A percentile compares a stretch with the other conserved stretches of the same genome.
Evolutionary conservation across 345 rosid species (phyloP).

Genomic region (Melastoma malabathricum): DNA sequence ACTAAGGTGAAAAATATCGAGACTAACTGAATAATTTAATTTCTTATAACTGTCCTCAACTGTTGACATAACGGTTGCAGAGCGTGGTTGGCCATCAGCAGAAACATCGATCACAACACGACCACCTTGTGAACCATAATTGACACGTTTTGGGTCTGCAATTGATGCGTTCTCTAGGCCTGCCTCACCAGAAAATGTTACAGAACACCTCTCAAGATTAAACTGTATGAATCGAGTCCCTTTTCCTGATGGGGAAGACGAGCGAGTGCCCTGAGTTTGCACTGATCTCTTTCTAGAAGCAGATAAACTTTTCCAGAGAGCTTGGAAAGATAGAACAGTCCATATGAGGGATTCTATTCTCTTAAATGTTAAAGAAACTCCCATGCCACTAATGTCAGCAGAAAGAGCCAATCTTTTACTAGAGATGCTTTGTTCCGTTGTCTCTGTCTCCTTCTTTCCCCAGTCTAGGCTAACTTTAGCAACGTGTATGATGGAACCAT

Average conservation of each 20-base stretch:
- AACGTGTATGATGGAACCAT: constrained; percentile 75
- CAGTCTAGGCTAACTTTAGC: constrained; percentile 85
- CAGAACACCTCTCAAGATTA: constrained; percentile 71
- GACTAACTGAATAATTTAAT: constrained; percentile 56
- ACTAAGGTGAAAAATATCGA: constrained; percentile 67
- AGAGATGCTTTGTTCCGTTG: constrained; percentile 44
- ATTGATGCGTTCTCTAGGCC: constrained; percentile 52
- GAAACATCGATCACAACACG: constrained; percentile 44
- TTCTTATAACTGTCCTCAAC: constrained; percentile 38
- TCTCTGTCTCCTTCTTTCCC: constrained; percentile 70
- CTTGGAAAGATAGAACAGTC: constrained; percentile 61
- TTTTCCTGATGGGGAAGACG: constrained; percentile 58
- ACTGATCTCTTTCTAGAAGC: constrained; percentile 35
- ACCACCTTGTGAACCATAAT: constrained; percentile 99
- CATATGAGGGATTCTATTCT: constrained; percentile 59
- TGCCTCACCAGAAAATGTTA: constrained; percentile 53
- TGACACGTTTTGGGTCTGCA: constrained; percentile 86
- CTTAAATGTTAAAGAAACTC: constrained; percentile 54
- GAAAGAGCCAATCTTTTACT: constrained; percentile 61
- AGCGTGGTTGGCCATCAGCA: constrained; percentile 74
- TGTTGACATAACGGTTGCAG: constrained; percentile 48
- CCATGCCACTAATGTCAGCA: constrained; percentile 83
- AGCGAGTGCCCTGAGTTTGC: constrained; percentile 33
- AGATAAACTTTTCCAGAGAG: constrained; percentile 48
- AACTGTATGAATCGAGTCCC: constrained; percentile 65